phyloP scores from a whole-genome alignment of 108 stramenopile species.

The Cyclotella distinguenda region DNA sequence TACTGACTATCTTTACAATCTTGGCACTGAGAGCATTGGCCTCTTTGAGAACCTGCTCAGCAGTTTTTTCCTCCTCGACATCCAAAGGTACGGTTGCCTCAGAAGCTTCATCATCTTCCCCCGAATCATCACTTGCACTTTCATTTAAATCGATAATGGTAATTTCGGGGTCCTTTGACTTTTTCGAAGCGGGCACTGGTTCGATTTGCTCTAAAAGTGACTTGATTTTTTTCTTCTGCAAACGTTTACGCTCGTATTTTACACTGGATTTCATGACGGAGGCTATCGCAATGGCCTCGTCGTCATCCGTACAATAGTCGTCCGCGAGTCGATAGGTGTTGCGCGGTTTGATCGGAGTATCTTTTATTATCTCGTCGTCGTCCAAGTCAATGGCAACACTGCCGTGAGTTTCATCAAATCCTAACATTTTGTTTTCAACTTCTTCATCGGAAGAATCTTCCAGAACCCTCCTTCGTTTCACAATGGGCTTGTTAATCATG shows the following conservation, averaged over 20 bases:
- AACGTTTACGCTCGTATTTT: slow-evolving; percentile 34
- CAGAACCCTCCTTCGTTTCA: slow-evolving; percentile 4
- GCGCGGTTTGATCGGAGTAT: slow-evolving; percentile 3
- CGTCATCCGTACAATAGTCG: slow-evolving; percentile 37
- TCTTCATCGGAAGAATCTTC: slow-evolving; percentile 17
- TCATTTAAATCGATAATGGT: slow-evolving; percentile 38
- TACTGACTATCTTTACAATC: slow-evolving; percentile 58
- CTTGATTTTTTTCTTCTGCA: slow-evolving; percentile 29
- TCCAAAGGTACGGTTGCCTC: slow-evolving; percentile 28
- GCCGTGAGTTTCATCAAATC: not conserved
- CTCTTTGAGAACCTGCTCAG: slow-evolving; percentile 55
- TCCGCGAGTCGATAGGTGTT: not conserved
- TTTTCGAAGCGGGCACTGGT: slow-evolving; percentile 2
- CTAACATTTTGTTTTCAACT: not conserved
- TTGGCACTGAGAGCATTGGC: slow-evolving; percentile 71
- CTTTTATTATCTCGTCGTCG: not conserved
- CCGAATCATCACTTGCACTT: slow-evolving; percentile 46
- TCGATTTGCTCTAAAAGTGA: slow-evolving; percentile 4
- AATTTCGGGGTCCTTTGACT: slow-evolving; percentile 19
- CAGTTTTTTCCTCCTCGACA: slow-evolving; percentile 60
- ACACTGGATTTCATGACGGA: slow-evolving; percentile 40
- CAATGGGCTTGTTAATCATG: not conserved
- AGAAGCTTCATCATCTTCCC: slow-evolving; percentile 47
- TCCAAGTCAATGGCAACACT: slow-evolving; percentile 3
- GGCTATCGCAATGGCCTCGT: slow-evolving; percentile 42